These are phyloP conservation scores for Hypoxylon sp. DNA, from an alignment of 2,329 filamentous ascomycete species.

Conservation along the genomic window DNA sequence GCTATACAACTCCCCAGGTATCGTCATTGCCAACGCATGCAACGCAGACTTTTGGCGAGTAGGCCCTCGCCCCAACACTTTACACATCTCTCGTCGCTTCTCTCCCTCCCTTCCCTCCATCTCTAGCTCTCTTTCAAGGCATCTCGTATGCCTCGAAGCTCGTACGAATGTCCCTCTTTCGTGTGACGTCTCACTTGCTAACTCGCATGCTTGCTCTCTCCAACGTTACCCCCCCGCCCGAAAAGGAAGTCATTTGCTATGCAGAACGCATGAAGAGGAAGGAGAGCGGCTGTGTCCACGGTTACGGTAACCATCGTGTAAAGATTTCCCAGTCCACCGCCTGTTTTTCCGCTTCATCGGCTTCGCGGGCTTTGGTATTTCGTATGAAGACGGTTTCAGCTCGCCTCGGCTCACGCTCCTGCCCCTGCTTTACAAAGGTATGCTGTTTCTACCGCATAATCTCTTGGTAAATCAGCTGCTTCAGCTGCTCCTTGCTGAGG, in stretches of 20 bases:
- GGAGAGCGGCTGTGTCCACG: too few species aligned
- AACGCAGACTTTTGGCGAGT: not conserved
- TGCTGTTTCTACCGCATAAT: slow-evolving; percentile 70
- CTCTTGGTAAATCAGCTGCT: slow-evolving; percentile 96
- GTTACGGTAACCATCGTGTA: too few species aligned
- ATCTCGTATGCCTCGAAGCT: not conserved
- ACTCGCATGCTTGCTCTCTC: not conserved
- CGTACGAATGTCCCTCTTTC: not conserved
- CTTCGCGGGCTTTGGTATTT: slow-evolving; percentile 1
- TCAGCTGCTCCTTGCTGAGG: slow-evolving; percentile 96
- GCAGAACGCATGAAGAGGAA: not conserved
- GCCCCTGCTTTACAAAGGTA: slow-evolving; percentile 7
- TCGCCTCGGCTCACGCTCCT: slow-evolving; percentile 1
- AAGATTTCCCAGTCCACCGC: not conserved
- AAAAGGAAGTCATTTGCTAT: slow-evolving; percentile 8
- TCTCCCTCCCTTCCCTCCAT: not conserved
- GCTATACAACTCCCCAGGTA: slow-evolving; percentile 8
- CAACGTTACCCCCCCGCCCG: slow-evolving; percentile 3
- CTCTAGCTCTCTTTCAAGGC: not conserved
- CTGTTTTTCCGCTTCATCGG: not conserved
- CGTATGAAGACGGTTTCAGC: slow-evolving; percentile 3
- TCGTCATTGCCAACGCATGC: not conserved
- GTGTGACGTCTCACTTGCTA: not conserved
- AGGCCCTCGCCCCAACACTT: not conserved
- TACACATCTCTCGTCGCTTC: not conserved